Evolutionary conservation across 306 rosid genomes (phyloP).

Genomic region (Casuarina cunninghamiana): DNA sequence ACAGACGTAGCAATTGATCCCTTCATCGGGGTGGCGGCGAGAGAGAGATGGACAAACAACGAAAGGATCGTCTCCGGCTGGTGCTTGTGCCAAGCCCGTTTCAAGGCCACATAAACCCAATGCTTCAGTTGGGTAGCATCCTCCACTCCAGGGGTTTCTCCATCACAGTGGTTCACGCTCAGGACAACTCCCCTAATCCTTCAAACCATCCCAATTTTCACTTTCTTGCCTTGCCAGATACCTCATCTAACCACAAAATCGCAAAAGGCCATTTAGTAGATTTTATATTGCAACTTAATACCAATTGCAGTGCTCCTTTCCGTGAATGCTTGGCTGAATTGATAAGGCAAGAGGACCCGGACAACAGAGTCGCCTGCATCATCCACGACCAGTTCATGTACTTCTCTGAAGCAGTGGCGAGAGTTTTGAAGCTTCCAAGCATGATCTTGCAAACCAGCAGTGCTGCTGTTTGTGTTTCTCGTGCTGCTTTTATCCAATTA

Average conservation of each 20-base stretch:
- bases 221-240: conserved; percentile 38
- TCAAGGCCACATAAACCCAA: conserved; percentile 42
- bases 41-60: conserved; percentile 25
- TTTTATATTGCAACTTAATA: conserved; percentile 17
- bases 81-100: conserved; percentile 35
- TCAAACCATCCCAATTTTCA: conserved; percentile 35
- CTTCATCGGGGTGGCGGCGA: too few species aligned
- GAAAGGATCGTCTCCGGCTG: conserved; percentile 3
- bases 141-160: conserved; percentile 48
- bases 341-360: neutral
- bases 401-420: conserved; percentile 28
- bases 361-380: conserved; percentile 30
- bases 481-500: conserved; percentile 20
- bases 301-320: conserved; percentile 25
- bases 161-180: conserved; percentile 38
- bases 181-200: conserved; percentile 40
- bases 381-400: conserved; percentile 38
- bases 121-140: conserved; percentile 38
- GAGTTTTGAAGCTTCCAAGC: conserved; percentile 34
- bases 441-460: conserved; percentile 30
- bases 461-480: conserved; percentile 33
- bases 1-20: too few species aligned
- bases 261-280: conserved; percentile 16
- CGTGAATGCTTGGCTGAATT: conserved; percentile 22
- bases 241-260: conserved; percentile 23